Conservation (phyloP, 768 basidiomycete species). For the Russula griseocarnosa region DNA sequence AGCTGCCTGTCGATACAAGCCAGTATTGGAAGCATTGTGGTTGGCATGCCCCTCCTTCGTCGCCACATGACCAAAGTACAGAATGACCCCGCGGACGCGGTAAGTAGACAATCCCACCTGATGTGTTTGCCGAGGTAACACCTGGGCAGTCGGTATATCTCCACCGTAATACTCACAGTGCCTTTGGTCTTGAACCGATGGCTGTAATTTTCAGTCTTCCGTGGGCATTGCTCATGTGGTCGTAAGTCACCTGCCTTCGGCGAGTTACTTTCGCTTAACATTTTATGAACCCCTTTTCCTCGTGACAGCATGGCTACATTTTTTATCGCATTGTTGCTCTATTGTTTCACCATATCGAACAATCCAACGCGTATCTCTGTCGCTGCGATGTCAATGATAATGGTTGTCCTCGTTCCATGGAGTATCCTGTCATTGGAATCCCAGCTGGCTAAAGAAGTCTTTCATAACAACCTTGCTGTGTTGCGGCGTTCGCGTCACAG, state of each 20-base stretch:
- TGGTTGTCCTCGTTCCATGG: not conserved
- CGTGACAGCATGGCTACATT: slow-evolving; percentile 5
- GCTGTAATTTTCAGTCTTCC: slow-evolving; percentile 55
- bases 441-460: not conserved
- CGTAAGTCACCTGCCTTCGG: slow-evolving; percentile 38
- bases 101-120: not conserved
- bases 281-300: not conserved
- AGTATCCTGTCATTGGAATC: slow-evolving; percentile 13
- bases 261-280: not conserved
- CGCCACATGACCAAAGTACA: slow-evolving; percentile 38
- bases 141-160: slow-evolving; percentile 31
- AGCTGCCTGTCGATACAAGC: not conserved
- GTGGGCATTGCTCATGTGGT: slow-evolving; percentile 56
- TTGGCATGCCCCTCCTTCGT: not conserved
- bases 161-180: slow-evolving; percentile 30
- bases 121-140: not conserved
- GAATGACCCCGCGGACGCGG: slow-evolving; percentile 31
- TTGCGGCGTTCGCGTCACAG: too few species aligned
- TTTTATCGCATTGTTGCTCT: slow-evolving; percentile 5
- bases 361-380: slow-evolving; percentile 13
- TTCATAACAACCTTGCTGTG: too few species aligned
- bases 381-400: not conserved
- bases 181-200: slow-evolving; percentile 47
- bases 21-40: slow-evolving; percentile 8
- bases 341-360: slow-evolving; percentile 12